Evolutionary conservation across 257 asterid genomes (phyloP).

Genomic region (Galeopsis tetrahit): DNA sequence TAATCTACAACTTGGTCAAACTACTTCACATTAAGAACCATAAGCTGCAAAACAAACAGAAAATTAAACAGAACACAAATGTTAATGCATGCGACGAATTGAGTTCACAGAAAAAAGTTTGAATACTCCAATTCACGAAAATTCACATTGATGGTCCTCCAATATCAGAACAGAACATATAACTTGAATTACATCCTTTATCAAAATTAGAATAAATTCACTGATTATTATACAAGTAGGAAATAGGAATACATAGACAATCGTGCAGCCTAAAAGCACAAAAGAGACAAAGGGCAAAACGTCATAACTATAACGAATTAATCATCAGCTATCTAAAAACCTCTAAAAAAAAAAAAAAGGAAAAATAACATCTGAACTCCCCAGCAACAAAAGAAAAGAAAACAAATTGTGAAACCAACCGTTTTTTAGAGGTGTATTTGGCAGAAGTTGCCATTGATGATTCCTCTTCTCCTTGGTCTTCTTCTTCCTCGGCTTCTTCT

Average conservation of each 20-base stretch:
- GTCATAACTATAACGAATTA: not conserved
- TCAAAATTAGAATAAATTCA: slow-evolving; percentile 2
- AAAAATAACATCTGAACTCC: not conserved
- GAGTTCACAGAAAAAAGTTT: slow-evolving; percentile 8
- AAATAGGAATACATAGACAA: slow-evolving; percentile 10
- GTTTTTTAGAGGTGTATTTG: slow-evolving; percentile 43
- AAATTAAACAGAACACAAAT: not conserved
- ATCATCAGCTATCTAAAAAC: slow-evolving; percentile 12
- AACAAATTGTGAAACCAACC: slow-evolving; percentile 43
- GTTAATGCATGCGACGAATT: slow-evolving; percentile 10
- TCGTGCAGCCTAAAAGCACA: slow-evolving; percentile 8
- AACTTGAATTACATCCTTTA: slow-evolving; percentile 14
- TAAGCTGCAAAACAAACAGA: not conserved
- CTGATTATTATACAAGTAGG: not conserved
- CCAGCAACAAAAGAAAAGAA: slow-evolving; percentile 17
- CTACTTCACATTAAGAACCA: not conserved
- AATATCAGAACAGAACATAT: not conserved
- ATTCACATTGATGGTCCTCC: not conserved
- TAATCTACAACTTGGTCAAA: not conserved
- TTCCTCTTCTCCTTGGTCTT: slow-evolving; percentile 39
- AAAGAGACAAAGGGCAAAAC: not conserved
- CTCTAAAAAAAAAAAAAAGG: not conserved
- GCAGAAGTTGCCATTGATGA: slow-evolving; percentile 28
- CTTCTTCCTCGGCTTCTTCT: slow-evolving; percentile 38
- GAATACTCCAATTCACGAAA: not conserved